Base-by-base conservation (phyloP, 768 basidiomycete species). In the Boletus reticuloceps region DNA sequence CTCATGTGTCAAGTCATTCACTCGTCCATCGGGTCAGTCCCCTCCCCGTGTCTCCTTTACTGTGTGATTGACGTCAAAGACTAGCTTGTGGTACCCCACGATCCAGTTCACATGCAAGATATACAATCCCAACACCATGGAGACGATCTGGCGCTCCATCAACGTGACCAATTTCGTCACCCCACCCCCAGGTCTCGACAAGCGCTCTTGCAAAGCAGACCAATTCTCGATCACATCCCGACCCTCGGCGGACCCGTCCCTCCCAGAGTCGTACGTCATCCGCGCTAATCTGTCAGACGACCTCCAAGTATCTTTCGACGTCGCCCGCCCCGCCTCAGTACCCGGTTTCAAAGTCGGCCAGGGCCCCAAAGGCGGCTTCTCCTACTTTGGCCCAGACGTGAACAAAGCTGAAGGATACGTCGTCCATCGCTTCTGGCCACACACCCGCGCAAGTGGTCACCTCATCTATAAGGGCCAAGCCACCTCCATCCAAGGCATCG, bases 31-130 rank as follows among this genome's bases (percentile, higher is more conserved):
- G 95, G 94, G 94, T 94, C 63, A 69, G 91, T 78, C 44, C 53
- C 37, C 22, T 40, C 45, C 7, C 43, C 58, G 20, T 29, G 14
- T 25, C 53, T 27, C 55, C 32, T 36, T n/a, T 44, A 46, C 38
- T 9, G 36, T 29, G 20, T 53, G 34, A 51, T 55, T 61, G 49
- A 63, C 55, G 47, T 52, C 50, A 55, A 47, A 2, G 59, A 14
- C 56, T 64, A 96, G 94, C 22, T 70, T 98, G 56, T 94, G 95
- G 85, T 95, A 90, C 67, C 94, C 97, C 5, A 91, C 88, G 31
- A 86, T 96, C 64, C 96, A 99, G 72, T 92, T 98, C 71, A 90
- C 86, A 5, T 94, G 86, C 84, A 96, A 94, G 74, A 73, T 89
- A 48, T 87, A 82, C 75, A 82, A 97, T 65, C 86, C 93, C 6